Evolutionary conservation across 2,329 filamentous ascomycete species (phyloP).

Genomic region (Trematosphaeria pertusa): DNA sequence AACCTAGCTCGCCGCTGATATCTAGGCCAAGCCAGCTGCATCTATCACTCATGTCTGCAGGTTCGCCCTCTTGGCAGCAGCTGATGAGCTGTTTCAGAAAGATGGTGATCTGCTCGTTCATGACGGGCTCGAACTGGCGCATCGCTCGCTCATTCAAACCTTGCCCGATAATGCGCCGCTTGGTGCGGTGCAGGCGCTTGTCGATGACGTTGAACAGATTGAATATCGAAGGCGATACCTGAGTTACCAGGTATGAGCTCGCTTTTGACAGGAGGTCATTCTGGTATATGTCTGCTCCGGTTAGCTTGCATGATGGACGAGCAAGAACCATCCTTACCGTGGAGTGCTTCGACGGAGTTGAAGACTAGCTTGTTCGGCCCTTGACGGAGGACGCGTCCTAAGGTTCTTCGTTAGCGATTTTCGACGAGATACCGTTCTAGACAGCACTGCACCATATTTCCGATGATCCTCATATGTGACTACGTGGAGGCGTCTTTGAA

Average conservation of each 20-base stretch:
- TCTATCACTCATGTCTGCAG: slow-evolving; percentile 13
- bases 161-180: slow-evolving; percentile 48
- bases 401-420: background rate
- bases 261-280: slow-evolving; percentile 18
- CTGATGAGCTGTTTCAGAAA: slow-evolving; percentile 1
- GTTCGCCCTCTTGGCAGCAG: background rate
- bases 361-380: slow-evolving; percentile 77
- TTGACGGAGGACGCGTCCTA: slow-evolving; percentile 64
- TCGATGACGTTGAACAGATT: slow-evolving; percentile 38
- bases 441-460: slow-evolving; percentile 61
- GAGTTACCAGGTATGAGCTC: slow-evolving; percentile 13
- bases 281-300: slow-evolving; percentile 15
- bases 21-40: slow-evolving; percentile 39
- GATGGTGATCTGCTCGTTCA: slow-evolving; percentile 2
- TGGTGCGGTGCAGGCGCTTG: slow-evolving; percentile 45
- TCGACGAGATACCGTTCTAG: background rate
- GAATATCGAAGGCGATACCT: slow-evolving; percentile 1
- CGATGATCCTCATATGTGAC: slow-evolving; percentile 66
- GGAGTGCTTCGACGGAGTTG: slow-evolving; percentile 65
- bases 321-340: slow-evolving; percentile 44
- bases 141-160: slow-evolving; percentile 49
- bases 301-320: background rate
- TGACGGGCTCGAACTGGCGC: slow-evolving; percentile 44
- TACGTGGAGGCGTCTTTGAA: slow-evolving; percentile 73
- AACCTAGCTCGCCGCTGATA: slow-evolving; percentile 50